Evolutionary conservation across 768 basidiomycete genomes (phyloP).

Genomic region (Collybia mongolica): DNA sequence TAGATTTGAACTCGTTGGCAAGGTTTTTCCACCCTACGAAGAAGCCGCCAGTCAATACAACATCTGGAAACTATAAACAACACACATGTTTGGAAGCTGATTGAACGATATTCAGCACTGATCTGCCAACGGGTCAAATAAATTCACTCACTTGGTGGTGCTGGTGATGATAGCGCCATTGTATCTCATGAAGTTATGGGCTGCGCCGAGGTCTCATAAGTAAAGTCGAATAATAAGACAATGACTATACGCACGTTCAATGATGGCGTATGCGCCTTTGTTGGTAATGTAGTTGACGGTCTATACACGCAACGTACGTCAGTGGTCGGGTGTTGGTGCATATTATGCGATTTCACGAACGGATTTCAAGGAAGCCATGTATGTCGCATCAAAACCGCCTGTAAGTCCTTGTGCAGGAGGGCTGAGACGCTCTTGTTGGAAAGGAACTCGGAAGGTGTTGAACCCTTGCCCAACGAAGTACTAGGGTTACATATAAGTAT

Average conservation of each 20-base stretch:
- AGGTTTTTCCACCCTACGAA: slow-evolving; percentile 55
- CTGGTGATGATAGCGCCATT: slow-evolving; percentile 50
- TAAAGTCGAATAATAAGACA: not conserved
- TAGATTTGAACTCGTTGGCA: slow-evolving; percentile 45
- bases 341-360: slow-evolving; percentile 22
- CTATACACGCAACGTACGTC: slow-evolving; percentile 20
- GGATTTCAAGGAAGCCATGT: slow-evolving; percentile 48
- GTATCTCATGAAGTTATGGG: slow-evolving; percentile 65
- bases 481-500: slow-evolving; percentile 28
- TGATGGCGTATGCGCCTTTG: slow-evolving; percentile 54
- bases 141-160: slow-evolving; percentile 40
- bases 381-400: slow-evolving; percentile 51
- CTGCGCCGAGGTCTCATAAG: slow-evolving; percentile 19
- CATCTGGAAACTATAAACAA: not conserved
- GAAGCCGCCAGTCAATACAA: not conserved
- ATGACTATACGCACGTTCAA: slow-evolving; percentile 44
- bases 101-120: not conserved
- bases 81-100: slow-evolving; percentile 51
- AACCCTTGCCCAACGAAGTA: slow-evolving; percentile 56
- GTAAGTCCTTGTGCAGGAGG: slow-evolving; percentile 53
- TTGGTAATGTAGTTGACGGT: slow-evolving; percentile 59
- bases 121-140: not conserved
- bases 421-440: slow-evolving; percentile 55
- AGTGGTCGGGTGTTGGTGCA: not conserved
- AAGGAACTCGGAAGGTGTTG: slow-evolving; percentile 64